Evolutionary conservation across 768 basidiomycete genomes (phyloP), one percentile per base, ranked within the genome.

Genomic region (Clathrus columnatus): DNA sequence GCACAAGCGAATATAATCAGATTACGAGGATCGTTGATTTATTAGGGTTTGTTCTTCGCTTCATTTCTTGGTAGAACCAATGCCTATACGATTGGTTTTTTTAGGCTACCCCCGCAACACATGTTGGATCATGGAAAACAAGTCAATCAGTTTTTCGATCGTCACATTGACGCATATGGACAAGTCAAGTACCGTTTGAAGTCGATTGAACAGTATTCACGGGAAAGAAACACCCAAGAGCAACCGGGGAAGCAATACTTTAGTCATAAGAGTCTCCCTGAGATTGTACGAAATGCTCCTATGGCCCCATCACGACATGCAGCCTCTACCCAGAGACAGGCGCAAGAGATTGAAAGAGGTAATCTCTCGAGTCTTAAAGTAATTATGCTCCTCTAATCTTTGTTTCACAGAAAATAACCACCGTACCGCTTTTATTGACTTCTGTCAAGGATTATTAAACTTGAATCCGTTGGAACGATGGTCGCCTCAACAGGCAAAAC

Each of bases 161-260:
- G 80, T 1, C 81, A 75, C 52, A 76, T 85, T 43, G 91, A 93
- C 63, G 70, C 79, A 53, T 82, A 79, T 61, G 86, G 74, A 18
- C 86, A 92, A 71, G 88, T 88, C 67, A 62, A 65, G 45, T 92
- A 85, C 68, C 79, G 83, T 48, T 70, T 98, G 63, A 99, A 98
- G 75, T 80, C 80, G 52, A 72, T 99, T 60, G 94, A 98, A 57
- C 93, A 98, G 68, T 99, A 97, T 68, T 90, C 91, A 5, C 78
- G 88, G 48, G 96, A 99, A 69, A 93, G 94, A 70, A 89, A 89
- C 59, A 87, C 90, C 16, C 86, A 93, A 60, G 96, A 99, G 67
- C 96, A 98, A 66, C 94, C 94, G 0, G 94, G 93, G 62, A 99
- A 99, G 70, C 95, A 98, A 69, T 99, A 98, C 68, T 98, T 99